A percentile compares a stretch with the other conserved stretches of the same genome.
These are phyloP conservation scores for Picea glauca DNA, from an alignment of 75 land plant species.

Conservation along the genomic window DNA sequence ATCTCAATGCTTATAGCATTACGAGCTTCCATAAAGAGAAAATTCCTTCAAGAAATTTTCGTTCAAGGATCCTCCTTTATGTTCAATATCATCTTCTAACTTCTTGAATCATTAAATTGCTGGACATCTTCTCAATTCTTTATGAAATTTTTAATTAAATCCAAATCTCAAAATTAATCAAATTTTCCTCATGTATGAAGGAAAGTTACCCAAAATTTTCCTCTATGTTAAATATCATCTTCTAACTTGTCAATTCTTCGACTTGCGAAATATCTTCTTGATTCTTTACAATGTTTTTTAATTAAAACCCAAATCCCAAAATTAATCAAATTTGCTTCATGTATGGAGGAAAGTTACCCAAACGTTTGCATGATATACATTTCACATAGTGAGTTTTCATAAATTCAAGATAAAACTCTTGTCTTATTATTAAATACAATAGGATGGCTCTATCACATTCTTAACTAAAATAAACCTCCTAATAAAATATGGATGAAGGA, in stretches of 20 bases:
- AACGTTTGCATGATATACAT: no score
- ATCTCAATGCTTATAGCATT: background rate
- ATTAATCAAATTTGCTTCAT: background rate
- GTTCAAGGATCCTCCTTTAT: background rate
- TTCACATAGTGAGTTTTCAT: background rate
- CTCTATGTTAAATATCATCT: no score
- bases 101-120: background rate
- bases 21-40: background rate
- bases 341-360: background rate
- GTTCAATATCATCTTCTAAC: background rate
- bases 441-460: no score
- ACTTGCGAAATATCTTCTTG: background rate
- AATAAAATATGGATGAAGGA: no score
- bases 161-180: no score
- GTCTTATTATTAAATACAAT: no score
- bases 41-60: constrained; percentile 3
- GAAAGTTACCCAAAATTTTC: no score
- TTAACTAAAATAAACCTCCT: no score
- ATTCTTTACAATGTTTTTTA: background rate
- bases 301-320: background rate
- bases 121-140: no score
- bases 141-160: no score
- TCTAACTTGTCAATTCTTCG: no score
- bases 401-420: background rate
- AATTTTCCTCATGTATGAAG: no score